A percentile compares a stretch with the other conserved stretches of the same genome.
Conservation (phyloP, 805 yeast genomes). For the Monosporozyma solicola region DNA sequence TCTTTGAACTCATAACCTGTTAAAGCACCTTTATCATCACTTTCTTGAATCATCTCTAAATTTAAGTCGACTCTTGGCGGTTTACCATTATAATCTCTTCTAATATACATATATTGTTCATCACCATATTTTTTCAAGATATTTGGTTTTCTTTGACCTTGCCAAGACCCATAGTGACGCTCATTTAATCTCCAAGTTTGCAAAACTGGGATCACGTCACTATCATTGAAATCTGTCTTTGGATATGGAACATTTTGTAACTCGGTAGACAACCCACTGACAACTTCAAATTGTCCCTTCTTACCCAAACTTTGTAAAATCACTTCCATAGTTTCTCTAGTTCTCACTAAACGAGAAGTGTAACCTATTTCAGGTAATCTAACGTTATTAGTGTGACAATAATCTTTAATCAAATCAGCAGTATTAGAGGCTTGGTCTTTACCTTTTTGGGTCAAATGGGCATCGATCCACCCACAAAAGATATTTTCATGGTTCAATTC, state of each 20-base stretch:
- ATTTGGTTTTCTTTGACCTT: conserved; percentile 65
- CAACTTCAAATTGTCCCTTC: conserved; percentile 14
- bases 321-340: conserved; percentile 64
- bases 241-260: conserved; percentile 3
- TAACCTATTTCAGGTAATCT: conserved; percentile 48
- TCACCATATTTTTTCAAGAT: conserved; percentile 58
- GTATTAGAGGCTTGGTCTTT: conserved; percentile 57
- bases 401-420: conserved; percentile 46
- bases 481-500: conserved; percentile 66
- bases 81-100: conserved; percentile 70
- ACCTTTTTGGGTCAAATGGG: conserved; percentile 59
- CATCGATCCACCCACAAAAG: conserved; percentile 85
- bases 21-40: conserved; percentile 20
- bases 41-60: conserved; percentile 35
- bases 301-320: conserved; percentile 43
- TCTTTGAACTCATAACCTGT: conserved; percentile 31
- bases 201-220: conserved; percentile 37
- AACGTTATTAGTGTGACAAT: conserved; percentile 17
- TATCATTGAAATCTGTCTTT: conserved; percentile 27
- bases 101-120: conserved; percentile 66
- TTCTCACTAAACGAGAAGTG: conserved; percentile 66
- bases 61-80: conserved; percentile 41
- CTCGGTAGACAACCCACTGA: conserved; percentile 14
- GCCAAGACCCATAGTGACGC: conserved; percentile 77
- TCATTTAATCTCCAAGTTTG: conserved; percentile 77